Evolutionary conservation across 1,139 yeast genomes (phyloP), one percentile per base, ranked within the genome.

Genomic region (Nakaseomyces kungkrabaensis): DNA sequence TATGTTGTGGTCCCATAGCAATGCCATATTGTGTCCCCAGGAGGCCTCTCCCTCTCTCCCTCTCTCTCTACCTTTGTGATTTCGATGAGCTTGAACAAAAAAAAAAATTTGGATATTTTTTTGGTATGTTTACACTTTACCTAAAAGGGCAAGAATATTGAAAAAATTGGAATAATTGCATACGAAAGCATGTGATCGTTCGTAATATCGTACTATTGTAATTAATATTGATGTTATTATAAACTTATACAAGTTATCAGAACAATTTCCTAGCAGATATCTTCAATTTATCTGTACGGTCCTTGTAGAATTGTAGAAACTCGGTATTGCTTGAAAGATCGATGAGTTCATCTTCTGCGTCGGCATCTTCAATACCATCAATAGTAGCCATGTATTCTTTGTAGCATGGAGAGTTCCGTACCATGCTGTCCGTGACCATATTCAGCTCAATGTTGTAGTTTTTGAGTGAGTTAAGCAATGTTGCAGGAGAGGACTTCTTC

Each of bases 231-330:
- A 17, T 17, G 22, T 17, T 17, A 17, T 17, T 17, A 17, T 17
- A 17, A 17, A 17, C 1, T 3, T 17, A 17, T 17, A 17, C 22
- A 17, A 17, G 11, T 11, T 26, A 8, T 41, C 13, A 41, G 44
- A 41, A 41, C 24, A 41, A 26, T 13, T 11, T 27, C 13, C 44
- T 41, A 27, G 44, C 33, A 11, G 44, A 41, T 27, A 41, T 41
- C 25, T 29, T 41, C 6, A 41, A 25, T 29, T 11, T 41, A 24
- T 41, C 44, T 5, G 34, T 4, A 17, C 44, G 44, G 33, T 41
- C 44, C 25, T 41, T 41, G 44, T 41, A 41, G 34, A 41, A 41
- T 13, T 41, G 44, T 17, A 27, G n/a, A 25, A 41, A 41, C 25
- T 41, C 44, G 26, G 34, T 13, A n/a, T 41, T 13, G 22, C 31